Percentiles rank a stretch among this genome's conserved stretches.
Evolutionary conservation across 2,329 filamentous ascomycete genomes (phyloP).

Genomic region (Alternaria sp.): DNA sequence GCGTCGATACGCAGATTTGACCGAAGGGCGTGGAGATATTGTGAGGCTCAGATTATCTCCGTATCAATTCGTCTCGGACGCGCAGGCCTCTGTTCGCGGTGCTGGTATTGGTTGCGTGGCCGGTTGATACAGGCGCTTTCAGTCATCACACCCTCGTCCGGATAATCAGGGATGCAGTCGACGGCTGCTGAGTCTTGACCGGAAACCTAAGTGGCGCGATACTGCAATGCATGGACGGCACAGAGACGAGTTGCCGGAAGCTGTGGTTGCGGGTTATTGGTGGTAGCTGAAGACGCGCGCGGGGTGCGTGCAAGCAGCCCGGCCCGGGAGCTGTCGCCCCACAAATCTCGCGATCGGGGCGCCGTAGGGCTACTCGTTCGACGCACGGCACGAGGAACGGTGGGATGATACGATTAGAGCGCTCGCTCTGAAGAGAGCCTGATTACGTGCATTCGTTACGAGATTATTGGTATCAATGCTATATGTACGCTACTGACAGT

Average conservation of each 20-base stretch:
- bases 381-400: background rate
- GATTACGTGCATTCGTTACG: background rate
- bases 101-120: background rate
- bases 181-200: background rate
- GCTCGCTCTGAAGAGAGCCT: background rate
- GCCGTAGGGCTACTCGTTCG: background rate
- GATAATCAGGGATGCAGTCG: background rate
- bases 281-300: background rate
- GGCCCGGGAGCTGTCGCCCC: background rate
- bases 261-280: background rate
- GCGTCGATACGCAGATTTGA: background rate
- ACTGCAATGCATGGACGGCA: background rate
- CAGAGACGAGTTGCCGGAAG: background rate
- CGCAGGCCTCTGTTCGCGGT: background rate
- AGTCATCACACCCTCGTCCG: background rate
- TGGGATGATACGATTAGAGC: background rate
- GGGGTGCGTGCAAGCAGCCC: background rate
- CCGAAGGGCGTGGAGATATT: background rate
- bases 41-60: background rate
- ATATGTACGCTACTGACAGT: background rate
- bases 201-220: background rate
- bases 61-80: background rate
- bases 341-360: background rate
- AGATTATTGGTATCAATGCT: background rate
- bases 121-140: background rate